A percentile compares a stretch with the other conserved stretches of the same genome.
These are phyloP conservation scores for Eudorina sp. DNA, from an alignment of 139 green algal genomes.

Conservation along the genomic window DNA sequence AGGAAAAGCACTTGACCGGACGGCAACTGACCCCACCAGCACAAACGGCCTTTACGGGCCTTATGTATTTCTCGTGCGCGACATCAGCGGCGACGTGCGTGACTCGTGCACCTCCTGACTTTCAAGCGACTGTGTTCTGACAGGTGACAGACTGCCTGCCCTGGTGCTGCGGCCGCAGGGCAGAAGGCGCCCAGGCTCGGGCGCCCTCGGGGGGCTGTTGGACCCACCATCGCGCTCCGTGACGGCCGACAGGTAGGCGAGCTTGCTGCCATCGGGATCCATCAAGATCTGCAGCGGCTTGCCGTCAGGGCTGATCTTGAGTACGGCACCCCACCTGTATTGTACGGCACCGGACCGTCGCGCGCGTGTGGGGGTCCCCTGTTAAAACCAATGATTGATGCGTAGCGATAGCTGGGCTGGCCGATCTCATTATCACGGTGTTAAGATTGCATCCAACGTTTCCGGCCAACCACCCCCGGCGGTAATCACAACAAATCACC, in stretches of 20 bases:
- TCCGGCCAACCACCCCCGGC: not conserved
- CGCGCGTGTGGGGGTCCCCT: too few relatives aligned
- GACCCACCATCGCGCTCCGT: not conserved
- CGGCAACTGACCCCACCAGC: too few relatives aligned
- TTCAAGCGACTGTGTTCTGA: too few relatives aligned
- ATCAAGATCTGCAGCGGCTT: constrained; percentile 28
- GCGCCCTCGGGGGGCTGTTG: not conserved
- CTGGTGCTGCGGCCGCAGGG: too few relatives aligned
- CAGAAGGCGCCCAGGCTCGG: not conserved
- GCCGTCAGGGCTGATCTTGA: constrained; percentile 38
- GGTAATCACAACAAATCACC: too few relatives aligned
- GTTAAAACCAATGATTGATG: too few relatives aligned
- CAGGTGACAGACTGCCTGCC: too few relatives aligned
- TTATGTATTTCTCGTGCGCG: too few relatives aligned
- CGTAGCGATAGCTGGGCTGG: not conserved
- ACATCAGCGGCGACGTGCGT: too few relatives aligned
- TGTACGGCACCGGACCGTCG: not conserved
- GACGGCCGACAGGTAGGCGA: constrained; percentile 21
- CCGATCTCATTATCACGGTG: not conserved
- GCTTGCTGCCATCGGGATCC: constrained; percentile 26
- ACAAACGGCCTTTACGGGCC: too few relatives aligned
- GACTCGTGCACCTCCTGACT: too few relatives aligned
- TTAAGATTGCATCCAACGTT: not conserved
- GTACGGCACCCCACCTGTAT: constrained; percentile 33
- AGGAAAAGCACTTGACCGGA: too few relatives aligned